Evolutionary conservation across 305 asterid species (phyloP), one percentile per base, ranked within the genome.

Genomic region (Rubia tinctorum): DNA sequence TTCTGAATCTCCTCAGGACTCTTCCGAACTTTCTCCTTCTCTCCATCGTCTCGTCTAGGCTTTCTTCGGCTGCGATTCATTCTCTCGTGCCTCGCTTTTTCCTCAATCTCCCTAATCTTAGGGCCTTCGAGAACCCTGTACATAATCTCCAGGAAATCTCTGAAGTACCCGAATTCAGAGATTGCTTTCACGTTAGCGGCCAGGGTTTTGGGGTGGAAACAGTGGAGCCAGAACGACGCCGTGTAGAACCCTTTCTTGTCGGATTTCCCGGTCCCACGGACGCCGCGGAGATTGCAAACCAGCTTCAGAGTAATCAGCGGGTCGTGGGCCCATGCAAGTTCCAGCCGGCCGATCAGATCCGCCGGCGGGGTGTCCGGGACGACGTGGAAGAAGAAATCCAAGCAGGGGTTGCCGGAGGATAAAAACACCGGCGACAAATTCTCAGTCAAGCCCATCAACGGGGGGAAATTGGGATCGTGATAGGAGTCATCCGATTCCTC

Each of bases 341-440:
- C 67, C n/a, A 84, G 30, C 47, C 68, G 77, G 42, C 59, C 66
- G 58, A 73, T 8, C 39, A 81, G 53, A 22, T 59, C 55, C 17
- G 73, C 77, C 0, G 72, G 71, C 2, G 71, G 62, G 5, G 81
- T 78, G 23, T 76, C 64, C 0, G 87, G 84, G 7, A 83, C 87
- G 4, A 76, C 78, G 14, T 83, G 84, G 68, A 83, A 80, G 72
- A 83, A 80, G 81, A 83, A 80, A 69, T 83, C 87, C 68, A 83
- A 61, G 55, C 84, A 83, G 0, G 83, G 83, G 56, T 83, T 83
- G 0, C 80, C 81, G 1, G 84, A 61, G 1, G 87, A 72, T 22
- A 78, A 14, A 56, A 60, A 80, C 0, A 85, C 80, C 2, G 81
- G 64, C 0, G 85, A 80, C 30, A 63, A 0, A 23, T 83, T 83